Conservation (phyloP, 257 asterid genomes). For the Jacaranda copaia region DNA sequence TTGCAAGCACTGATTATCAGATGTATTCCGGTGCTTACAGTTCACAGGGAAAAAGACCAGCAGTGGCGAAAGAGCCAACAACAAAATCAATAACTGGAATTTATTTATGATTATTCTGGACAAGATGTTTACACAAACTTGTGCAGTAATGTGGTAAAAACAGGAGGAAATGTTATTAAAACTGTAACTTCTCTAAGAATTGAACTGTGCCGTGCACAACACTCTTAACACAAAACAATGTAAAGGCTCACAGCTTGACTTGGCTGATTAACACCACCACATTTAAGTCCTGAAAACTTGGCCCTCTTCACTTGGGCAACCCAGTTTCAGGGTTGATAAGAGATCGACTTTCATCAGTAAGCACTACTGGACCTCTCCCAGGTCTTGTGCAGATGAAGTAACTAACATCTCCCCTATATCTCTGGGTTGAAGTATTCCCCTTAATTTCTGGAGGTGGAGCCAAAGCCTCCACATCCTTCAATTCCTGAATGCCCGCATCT, state of each 20-base stretch:
- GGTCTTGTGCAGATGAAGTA: conserved; percentile 79
- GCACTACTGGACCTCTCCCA: conserved; percentile 78
- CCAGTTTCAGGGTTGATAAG: conserved; percentile 83
- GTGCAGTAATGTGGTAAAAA: conserved; percentile 12
- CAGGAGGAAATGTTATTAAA: conserved; percentile 19
- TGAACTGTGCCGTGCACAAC: conserved; percentile 2
- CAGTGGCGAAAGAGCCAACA: background rate
- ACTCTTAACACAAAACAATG: conserved; percentile 33
- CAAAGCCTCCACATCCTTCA: conserved; percentile 77
- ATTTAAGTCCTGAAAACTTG: conserved; percentile 16
- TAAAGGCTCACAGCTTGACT: conserved; percentile 30
- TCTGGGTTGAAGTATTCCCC: conserved; percentile 59
- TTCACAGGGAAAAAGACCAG: background rate
- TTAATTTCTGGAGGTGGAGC: conserved; percentile 83
- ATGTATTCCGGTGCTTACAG: background rate
- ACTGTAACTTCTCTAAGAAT: conserved; percentile 4
- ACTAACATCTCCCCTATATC: conserved; percentile 79
- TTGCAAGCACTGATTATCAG: background rate
- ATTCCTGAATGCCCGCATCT: conserved; percentile 78
- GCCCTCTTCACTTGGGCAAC: conserved; percentile 65
- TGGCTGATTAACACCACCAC: conserved; percentile 1
- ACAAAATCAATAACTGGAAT: background rate
- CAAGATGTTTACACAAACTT: conserved; percentile 31
- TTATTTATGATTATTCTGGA: background rate
- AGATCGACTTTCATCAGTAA: conserved; percentile 71